phyloP scores from a whole-genome alignment of 2,329 filamentous ascomycete genomes.

The Dactylellina haptotyla region DNA sequence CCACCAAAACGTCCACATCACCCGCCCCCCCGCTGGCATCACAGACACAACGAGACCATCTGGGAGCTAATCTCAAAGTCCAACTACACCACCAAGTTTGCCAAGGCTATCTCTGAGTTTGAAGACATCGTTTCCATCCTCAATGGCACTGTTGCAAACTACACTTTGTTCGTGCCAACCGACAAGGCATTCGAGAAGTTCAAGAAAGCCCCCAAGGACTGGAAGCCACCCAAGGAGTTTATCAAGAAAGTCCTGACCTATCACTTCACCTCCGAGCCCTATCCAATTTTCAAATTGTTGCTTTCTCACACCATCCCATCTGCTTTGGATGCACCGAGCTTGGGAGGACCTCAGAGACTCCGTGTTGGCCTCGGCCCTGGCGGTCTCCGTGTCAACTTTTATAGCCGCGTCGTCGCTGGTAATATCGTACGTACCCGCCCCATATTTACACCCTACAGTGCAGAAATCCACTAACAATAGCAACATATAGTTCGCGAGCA shows the following conservation, averaged over 20 bases:
- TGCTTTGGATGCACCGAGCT: slow-evolving; percentile 68
- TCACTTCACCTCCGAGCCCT: slow-evolving; percentile 75
- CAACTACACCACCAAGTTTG: slow-evolving; percentile 80
- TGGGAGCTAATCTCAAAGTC: slow-evolving; percentile 80
- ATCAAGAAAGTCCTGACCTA: slow-evolving; percentile 77
- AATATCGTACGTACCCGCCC: slow-evolving; percentile 71
- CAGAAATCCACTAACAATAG: background rate
- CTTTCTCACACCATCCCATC: slow-evolving; percentile 79
- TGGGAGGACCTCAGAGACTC: slow-evolving; percentile 71
- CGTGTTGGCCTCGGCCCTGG: slow-evolving; percentile 71
- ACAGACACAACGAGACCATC: slow-evolving; percentile 72
- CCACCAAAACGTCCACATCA: slow-evolving; percentile 21
- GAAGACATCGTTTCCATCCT: slow-evolving; percentile 76
- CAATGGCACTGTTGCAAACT: slow-evolving; percentile 77
- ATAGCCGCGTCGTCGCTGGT: slow-evolving; percentile 74
- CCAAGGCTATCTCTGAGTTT: slow-evolving; percentile 77
- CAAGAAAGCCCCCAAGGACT: slow-evolving; percentile 64
- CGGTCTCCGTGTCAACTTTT: slow-evolving; percentile 80
- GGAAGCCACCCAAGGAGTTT: slow-evolving; percentile 75
- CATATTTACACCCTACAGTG: background rate
- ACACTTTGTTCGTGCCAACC: slow-evolving; percentile 83
- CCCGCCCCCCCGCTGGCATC: slow-evolving; percentile 27
- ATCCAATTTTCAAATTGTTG: slow-evolving; percentile 74
- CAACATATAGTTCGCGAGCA: slow-evolving; percentile 71
- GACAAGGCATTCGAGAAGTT: slow-evolving; percentile 79